phyloP scores from a whole-genome alignment of 352 stramenopile species.

The Phytophthora megakarya region DNA sequence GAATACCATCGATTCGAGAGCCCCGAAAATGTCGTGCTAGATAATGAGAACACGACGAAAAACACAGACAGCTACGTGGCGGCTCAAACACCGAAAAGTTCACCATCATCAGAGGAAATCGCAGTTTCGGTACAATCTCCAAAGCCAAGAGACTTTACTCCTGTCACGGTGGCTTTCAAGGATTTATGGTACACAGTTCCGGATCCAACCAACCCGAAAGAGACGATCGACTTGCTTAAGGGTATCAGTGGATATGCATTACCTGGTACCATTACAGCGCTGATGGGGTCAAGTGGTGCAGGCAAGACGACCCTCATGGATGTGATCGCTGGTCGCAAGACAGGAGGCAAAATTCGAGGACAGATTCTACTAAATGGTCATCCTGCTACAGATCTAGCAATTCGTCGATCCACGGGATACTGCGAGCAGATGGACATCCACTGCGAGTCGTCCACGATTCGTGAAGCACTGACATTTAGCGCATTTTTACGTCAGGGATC shows the following conservation, averaged over 20 bases:
- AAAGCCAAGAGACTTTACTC: not conserved
- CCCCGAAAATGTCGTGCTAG: constrained; percentile 12
- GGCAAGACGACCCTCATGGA: constrained; percentile 96
- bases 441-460: constrained; percentile 27
- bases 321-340: constrained; percentile 94
- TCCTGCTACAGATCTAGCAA: constrained; percentile 30
- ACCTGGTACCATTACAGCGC: no score
- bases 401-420: constrained; percentile 31
- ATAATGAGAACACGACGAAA: not conserved
- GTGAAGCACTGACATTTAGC: constrained; percentile 54
- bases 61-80: not conserved
- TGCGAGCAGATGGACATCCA: constrained; percentile 48
- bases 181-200: constrained; percentile 24
- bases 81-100: constrained; percentile 9
- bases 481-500: constrained; percentile 15
- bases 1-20: constrained; percentile 16
- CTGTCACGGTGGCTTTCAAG: constrained; percentile 20
- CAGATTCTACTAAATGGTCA: no score
- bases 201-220: no score
- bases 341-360: no score
- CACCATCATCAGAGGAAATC: no score
- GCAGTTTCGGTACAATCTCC: no score
- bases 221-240: no score
- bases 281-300: constrained; percentile 77
- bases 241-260: no score